Conservation (phyloP, 257 asterid genomes). For the Nemophila menziesii region DNA sequence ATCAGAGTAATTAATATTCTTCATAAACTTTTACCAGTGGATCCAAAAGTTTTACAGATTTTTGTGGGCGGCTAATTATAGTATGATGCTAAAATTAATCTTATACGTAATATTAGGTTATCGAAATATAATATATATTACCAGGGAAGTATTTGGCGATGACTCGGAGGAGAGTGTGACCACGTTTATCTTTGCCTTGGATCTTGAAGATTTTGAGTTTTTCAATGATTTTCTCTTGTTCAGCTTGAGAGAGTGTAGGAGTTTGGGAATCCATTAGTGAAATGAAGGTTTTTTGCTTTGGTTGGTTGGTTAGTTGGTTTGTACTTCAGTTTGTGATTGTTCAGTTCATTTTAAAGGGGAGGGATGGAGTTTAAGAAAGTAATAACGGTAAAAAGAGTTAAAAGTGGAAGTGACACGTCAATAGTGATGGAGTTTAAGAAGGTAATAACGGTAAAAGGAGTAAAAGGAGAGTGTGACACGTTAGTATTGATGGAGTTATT, state of each 20-base stretch:
- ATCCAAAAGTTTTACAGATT: too few species aligned
- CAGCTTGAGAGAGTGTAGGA: conserved; percentile 23
- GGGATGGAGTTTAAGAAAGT: background rate
- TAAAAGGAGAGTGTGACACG: too few species aligned
- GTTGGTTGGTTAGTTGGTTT: background rate
- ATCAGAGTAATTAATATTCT: too few species aligned
- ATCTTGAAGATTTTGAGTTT: conserved; percentile 53
- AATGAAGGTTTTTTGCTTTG: background rate
- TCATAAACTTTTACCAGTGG: too few species aligned
- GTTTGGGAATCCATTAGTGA: conserved; percentile 19
- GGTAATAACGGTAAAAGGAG: background rate
- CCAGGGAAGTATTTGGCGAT: conserved; percentile 69
- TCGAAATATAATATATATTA: too few species aligned
- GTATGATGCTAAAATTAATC: too few species aligned
- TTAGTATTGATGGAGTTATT: background rate
- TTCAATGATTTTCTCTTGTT: conserved; percentile 38
- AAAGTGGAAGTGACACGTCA: too few species aligned
- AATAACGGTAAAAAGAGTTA: background rate
- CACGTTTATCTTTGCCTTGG: conserved; percentile 60
- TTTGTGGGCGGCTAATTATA: too few species aligned
- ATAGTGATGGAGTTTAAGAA: background rate
- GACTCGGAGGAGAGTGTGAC: conserved; percentile 48
- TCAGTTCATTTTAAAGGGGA: background rate
- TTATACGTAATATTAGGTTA: too few species aligned
- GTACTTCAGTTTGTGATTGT: background rate